Evolutionary conservation across 306 rosid species (phyloP), one percentile per base, ranked within the genome.

Genomic region (Medicago arabica): DNA sequence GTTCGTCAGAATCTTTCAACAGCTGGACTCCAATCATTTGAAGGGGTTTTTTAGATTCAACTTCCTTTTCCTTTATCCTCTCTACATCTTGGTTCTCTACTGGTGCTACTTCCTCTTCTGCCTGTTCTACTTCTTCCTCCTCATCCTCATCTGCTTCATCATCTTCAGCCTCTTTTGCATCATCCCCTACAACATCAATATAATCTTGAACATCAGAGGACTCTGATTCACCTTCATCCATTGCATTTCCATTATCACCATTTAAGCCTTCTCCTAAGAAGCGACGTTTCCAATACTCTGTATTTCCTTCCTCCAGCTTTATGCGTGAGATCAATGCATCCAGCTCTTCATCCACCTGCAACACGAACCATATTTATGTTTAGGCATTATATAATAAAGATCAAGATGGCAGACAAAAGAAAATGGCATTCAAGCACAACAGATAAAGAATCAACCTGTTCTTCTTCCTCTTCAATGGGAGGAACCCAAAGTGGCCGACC

Each of bases 401-500:
- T 49, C 62, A 51, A 71, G 55, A 53, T 31, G 60, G 43, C 38
- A 16, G 59, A 76, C 63, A 85, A 72, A 58, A 59, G 31, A 66
- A 75, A 74, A 25, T 67, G 21, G 49, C 16, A 57, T 49, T 36
- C 54, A 55, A 15, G 51, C 55, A 14, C 36, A 55, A 43, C 63
- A 53, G 63, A 64, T 15, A 41, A 77, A 50, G 34, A 69, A 83
- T 38, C 71, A 55, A 95, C 98, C 97, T 89, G 93, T 83, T 95
- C 98, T 72, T 94, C 98, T 75, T 90, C 97, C 84, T 87, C 96
- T 82, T 92, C 97, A 18, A 95, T 75, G 5, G 96, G 94, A 71
- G 98, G 98, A 86, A 95, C 95, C 98, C 98, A 95, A 71, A 95
- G 97, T 67, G 98, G 98, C 66, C 97, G 90, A 78, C 98, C 97